phyloP scores from a whole-genome alignment of 1,139 yeast species.

The Sugiyamaella neomexicana region DNA sequence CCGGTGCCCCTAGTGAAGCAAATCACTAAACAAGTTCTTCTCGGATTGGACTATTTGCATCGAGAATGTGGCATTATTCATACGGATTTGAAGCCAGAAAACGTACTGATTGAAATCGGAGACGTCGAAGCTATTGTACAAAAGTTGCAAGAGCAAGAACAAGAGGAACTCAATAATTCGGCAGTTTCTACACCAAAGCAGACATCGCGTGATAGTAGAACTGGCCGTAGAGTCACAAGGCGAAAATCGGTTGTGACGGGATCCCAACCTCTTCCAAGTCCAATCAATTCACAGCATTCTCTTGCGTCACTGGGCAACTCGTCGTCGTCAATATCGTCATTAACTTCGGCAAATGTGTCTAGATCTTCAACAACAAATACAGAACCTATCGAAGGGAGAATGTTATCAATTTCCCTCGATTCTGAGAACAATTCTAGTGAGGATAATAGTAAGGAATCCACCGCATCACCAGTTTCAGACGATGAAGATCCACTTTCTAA shows the following conservation, averaged over 20 bases:
- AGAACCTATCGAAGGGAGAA: slow-evolving; percentile 28
- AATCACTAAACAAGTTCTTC: slow-evolving; percentile 72
- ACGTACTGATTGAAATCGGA: slow-evolving; percentile 75
- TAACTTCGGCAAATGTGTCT: not conserved
- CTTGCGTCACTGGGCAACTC: slow-evolving; percentile 16
- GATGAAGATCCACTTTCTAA: slow-evolving; percentile 1
- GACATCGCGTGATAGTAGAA: slow-evolving; percentile 19
- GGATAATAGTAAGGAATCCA: not conserved
- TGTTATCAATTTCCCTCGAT: slow-evolving; percentile 27
- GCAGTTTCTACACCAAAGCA: slow-evolving; percentile 17
- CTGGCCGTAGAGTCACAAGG: slow-evolving; percentile 50
- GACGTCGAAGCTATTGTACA: slow-evolving; percentile 70
- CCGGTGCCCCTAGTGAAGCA: slow-evolving; percentile 76
- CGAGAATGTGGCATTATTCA: slow-evolving; percentile 87
- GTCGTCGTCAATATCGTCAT: slow-evolving; percentile 8
- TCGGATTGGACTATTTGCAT: slow-evolving; percentile 79
- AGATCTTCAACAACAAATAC: slow-evolving; percentile 12
- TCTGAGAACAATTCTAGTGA: slow-evolving; percentile 14
- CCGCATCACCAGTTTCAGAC: not conserved
- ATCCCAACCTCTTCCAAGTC: slow-evolving; percentile 82
- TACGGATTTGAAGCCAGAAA: slow-evolving; percentile 89
- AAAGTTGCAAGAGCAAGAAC: slow-evolving; percentile 54
- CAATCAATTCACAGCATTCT: slow-evolving; percentile 46
- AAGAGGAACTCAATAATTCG: slow-evolving; percentile 20
- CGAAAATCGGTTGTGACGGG: slow-evolving; percentile 80